Conservation (phyloP, 352 stramenopile genomes). For the Globisporangium lucens region DNA sequence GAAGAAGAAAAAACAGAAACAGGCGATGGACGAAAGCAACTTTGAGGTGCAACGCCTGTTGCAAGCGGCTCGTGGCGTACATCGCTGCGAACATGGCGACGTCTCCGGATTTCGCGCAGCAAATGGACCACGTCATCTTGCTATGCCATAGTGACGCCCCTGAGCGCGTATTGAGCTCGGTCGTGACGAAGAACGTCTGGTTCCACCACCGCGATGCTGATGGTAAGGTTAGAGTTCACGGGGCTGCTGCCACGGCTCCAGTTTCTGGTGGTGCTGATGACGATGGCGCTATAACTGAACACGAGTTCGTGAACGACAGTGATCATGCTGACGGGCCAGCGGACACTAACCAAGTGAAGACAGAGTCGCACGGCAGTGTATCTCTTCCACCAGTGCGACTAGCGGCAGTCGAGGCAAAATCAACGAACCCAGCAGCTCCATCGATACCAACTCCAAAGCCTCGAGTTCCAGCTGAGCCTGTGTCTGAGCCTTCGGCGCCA, state of each 20-base stretch:
- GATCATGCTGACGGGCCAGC: background rate
- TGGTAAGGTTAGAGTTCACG: background rate
- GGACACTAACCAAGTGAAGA: background rate
- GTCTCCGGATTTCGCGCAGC: slow-evolving; percentile 42
- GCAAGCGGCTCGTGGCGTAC: slow-evolving; percentile 55
- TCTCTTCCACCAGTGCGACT: background rate
- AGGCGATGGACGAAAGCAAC: slow-evolving; percentile 18
- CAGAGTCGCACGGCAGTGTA: background rate
- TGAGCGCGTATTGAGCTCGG: slow-evolving; percentile 38
- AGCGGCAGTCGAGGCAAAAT: background rate
- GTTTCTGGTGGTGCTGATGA: background rate
- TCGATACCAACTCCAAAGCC: slow-evolving; percentile 6
- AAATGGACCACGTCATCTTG: slow-evolving; percentile 70
- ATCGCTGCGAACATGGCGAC: slow-evolving; percentile 62
- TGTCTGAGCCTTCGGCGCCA: background rate
- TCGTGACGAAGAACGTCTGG: slow-evolving; percentile 70
- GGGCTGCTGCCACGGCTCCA: too few relatives aligned
- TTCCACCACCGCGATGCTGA: slow-evolving; percentile 27
- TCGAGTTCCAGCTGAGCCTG: background rate
- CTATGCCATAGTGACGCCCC: slow-evolving; percentile 54
- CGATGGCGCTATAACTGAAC: background rate
- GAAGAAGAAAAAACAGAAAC: slow-evolving; percentile 1
- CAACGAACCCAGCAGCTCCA: background rate
- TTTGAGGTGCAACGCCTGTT: slow-evolving; percentile 56
- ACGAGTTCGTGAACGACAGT: background rate